These are phyloP conservation scores for Cyberlindnera mrakii DNA, from an alignment of 805 yeast genomes.

Conservation along the genomic window DNA sequence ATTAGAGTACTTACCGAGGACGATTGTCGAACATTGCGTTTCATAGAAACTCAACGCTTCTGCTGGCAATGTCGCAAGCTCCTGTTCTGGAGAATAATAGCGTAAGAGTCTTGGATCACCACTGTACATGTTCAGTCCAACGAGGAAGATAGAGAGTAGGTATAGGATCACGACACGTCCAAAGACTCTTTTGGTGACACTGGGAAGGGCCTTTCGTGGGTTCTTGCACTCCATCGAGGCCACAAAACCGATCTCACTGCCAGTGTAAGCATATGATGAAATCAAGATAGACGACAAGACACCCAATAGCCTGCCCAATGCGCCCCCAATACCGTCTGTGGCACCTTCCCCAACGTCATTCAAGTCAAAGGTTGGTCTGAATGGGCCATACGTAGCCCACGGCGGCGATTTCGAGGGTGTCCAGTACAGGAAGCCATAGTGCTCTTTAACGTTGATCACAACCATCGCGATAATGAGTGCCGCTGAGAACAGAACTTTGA, in stretches of 20 bases:
- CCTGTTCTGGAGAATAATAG: constrained; percentile 29
- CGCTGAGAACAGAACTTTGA: constrained; percentile 49
- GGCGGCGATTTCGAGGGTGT: constrained; percentile 42
- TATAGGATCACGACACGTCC: constrained; percentile 65
- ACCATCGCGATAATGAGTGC: constrained; percentile 58
- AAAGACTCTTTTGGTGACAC: constrained; percentile 70
- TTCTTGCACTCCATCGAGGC: constrained; percentile 85
- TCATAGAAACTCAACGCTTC: not conserved
- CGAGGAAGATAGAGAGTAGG: constrained; percentile 58
- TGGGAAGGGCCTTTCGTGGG: constrained; percentile 71
- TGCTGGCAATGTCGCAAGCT: constrained; percentile 5
- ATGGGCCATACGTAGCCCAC: constrained; percentile 55
- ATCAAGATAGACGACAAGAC: constrained; percentile 55
- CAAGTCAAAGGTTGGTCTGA: constrained; percentile 66
- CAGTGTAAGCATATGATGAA: constrained; percentile 72
- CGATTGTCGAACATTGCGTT: constrained; percentile 5
- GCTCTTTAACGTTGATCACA: constrained; percentile 43
- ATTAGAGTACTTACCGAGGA: constrained; percentile 7
- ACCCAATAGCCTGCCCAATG: constrained; percentile 54
- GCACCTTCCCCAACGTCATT: constrained; percentile 55
- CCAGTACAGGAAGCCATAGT: constrained; percentile 73
- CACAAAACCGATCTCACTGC: constrained; percentile 76
- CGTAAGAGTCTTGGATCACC: constrained; percentile 71
- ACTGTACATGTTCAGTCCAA: constrained; percentile 66
- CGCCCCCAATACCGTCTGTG: constrained; percentile 51